phyloP scores from a whole-genome alignment of 257 asterid species.

The Haberlea rhodopensis region DNA sequence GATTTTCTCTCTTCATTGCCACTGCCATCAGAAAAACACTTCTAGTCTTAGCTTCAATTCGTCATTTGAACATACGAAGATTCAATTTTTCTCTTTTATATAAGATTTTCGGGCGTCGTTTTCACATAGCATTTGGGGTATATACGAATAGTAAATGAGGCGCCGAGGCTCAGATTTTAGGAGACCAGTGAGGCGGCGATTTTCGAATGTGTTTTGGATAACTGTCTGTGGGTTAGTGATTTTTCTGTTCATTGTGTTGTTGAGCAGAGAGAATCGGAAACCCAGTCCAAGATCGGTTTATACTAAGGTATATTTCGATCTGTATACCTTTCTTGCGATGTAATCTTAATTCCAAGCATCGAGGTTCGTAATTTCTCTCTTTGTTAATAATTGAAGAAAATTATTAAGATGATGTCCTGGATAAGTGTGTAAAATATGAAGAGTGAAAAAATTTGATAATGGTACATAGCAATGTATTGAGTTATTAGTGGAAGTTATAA shows the following conservation, averaged over 20 bases:
- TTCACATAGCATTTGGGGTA: neutral
- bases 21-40: neutral
- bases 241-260: conserved; percentile 56
- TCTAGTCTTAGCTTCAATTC: neutral
- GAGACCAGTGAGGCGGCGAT: conserved; percentile 73
- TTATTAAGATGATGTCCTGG: neutral
- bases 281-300: conserved; percentile 60
- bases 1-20: neutral
- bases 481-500: neutral
- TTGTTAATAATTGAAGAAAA: conserved; percentile 13
- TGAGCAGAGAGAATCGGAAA: conserved; percentile 56
- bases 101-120: neutral
- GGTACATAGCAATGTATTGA: conserved; percentile 5
- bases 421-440: neutral
- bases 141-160: conserved; percentile 44
- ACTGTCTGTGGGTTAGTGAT: conserved; percentile 56
- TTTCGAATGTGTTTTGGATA: conserved; percentile 60
- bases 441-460: conserved; percentile 16
- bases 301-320: conserved; percentile 52
- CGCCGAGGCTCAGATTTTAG: conserved; percentile 77
- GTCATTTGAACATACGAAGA: too few species aligned
- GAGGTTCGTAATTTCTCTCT: neutral
- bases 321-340: neutral
- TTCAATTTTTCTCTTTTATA: neutral
- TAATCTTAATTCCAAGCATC: conserved; percentile 11